phyloP scores from a whole-genome alignment of 192 early-diverging fungal species.

The Backusella australiensis region DNA sequence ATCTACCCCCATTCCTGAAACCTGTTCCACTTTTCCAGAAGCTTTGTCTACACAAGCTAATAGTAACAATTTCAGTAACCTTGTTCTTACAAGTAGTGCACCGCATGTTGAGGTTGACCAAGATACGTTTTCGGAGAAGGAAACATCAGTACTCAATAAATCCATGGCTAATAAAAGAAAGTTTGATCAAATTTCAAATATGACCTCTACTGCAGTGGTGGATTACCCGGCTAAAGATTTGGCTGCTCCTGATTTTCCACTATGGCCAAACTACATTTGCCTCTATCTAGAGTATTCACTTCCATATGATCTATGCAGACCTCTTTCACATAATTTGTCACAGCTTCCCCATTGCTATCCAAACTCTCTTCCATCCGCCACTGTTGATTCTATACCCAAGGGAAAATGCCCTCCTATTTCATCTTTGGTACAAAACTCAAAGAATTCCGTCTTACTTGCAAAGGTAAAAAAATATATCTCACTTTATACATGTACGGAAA shows the following conservation, averaged over 20 bases:
- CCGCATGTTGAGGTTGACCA: neutral
- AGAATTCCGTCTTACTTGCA: slow-evolving; percentile 20
- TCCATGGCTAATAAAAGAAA: neutral
- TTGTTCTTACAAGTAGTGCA: neutral
- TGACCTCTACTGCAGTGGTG: neutral
- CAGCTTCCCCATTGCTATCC: slow-evolving; percentile 31
- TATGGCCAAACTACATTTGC: slow-evolving; percentile 43
- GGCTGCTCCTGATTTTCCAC: slow-evolving; percentile 1
- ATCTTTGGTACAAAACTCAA: neutral
- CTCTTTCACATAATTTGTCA: slow-evolving; percentile 33
- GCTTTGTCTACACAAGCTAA: neutral
- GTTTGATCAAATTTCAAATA: slow-evolving; percentile 6
- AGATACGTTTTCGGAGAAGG: neutral
- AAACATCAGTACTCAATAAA: neutral
- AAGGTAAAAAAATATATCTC: slow-evolving; percentile 23
- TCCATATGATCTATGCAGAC: slow-evolving; percentile 28
- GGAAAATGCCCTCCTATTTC: slow-evolving; percentile 30
- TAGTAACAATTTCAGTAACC: neutral
- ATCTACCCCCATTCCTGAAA: neutral
- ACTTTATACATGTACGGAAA: neutral
- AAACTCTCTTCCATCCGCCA: slow-evolving; percentile 19
- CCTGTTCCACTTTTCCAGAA: neutral
- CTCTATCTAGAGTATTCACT: slow-evolving; percentile 36
- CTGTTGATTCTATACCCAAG: slow-evolving; percentile 7
- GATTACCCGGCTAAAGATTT: neutral